Percentiles rank a stretch among this genome's conserved stretches.
Evolutionary conservation across 176 grass and related monocot genomes (phyloP).

Genomic region (Aegilops sharonensis): DNA sequence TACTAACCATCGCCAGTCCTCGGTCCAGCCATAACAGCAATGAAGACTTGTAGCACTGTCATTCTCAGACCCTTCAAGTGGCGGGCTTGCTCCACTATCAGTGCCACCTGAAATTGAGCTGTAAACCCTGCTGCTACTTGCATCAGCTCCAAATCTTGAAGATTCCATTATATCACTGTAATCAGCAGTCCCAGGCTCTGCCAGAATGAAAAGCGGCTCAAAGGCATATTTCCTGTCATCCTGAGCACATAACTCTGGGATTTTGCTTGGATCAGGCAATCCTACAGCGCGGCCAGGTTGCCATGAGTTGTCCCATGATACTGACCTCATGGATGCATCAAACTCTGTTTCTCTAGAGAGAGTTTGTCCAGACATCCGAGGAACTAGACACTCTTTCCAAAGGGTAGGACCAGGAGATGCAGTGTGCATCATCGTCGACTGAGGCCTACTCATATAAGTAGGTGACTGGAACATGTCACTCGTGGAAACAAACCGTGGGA

Average conservation of each 20-base stretch:
- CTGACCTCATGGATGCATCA: slow-evolving; percentile 79
- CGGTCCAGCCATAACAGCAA: slow-evolving; percentile 98
- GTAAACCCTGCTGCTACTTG: slow-evolving; percentile 47
- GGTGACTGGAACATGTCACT: slow-evolving; percentile 76
- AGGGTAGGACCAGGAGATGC: slow-evolving; percentile 69
- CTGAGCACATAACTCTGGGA: slow-evolving; percentile 61
- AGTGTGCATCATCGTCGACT: slow-evolving; percentile 82
- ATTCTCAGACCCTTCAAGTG: slow-evolving; percentile 53
- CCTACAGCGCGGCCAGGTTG: slow-evolving; percentile 62
- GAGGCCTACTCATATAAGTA: slow-evolving; percentile 66
- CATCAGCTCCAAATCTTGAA: slow-evolving; percentile 68
- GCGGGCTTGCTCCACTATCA: slow-evolving; percentile 52
- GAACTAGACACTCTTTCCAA: slow-evolving; percentile 89
- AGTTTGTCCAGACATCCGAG: slow-evolving; percentile 72
- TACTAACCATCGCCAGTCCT: slow-evolving; percentile 97
- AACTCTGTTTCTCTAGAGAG: slow-evolving; percentile 81
- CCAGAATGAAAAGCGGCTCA: slow-evolving; percentile 93
- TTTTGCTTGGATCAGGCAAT: slow-evolving; percentile 58
- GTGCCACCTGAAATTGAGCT: slow-evolving; percentile 36
- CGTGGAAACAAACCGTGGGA: slow-evolving; percentile 50
- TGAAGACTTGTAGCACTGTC: slow-evolving; percentile 73
- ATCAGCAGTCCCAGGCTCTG: slow-evolving; percentile 80
- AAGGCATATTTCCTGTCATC: slow-evolving; percentile 91
- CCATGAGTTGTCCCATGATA: slow-evolving; percentile 85
- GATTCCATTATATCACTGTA: slow-evolving; percentile 49